Evolutionary conservation across 2,329 filamentous ascomycete species (phyloP).

Genomic region (Plectosphaerella sp.): DNA sequence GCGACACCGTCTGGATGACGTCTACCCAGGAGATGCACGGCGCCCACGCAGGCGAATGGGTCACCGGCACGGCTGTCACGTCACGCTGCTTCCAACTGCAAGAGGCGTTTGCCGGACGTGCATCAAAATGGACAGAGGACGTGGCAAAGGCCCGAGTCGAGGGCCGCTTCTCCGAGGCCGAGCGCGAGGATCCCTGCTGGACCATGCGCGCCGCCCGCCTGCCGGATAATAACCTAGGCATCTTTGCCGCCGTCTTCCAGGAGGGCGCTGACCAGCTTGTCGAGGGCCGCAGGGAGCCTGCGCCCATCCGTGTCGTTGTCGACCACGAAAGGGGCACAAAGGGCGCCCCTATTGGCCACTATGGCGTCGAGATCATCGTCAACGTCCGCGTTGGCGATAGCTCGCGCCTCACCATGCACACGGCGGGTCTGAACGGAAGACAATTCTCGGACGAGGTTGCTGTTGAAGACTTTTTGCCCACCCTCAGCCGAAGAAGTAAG

Average conservation of each 20-base stretch:
- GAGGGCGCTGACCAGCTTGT: conserved; percentile 59
- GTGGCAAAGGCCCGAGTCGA: conserved; percentile 83
- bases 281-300: conserved; percentile 62
- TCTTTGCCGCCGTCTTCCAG: conserved; percentile 68
- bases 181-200: conserved; percentile 79
- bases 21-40: conserved; percentile 58
- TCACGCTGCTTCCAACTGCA: conserved; percentile 68
- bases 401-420: conserved; percentile 44
- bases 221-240: conserved; percentile 53
- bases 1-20: conserved; percentile 63
- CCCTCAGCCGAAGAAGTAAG: conserved; percentile 70
- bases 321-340: conserved; percentile 65
- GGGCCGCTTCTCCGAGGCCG: conserved; percentile 75
- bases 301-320: conserved; percentile 67
- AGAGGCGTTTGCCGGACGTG: conserved; percentile 74
- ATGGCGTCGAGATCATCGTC: conserved; percentile 67
- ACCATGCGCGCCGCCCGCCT: conserved; percentile 67
- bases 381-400: conserved; percentile 54
- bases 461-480: conserved; percentile 67
- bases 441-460: conserved; percentile 71
- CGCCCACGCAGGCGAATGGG: conserved; percentile 41
- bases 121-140: conserved; percentile 75
- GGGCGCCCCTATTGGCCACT: conserved; percentile 61
- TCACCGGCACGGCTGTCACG: conserved; percentile 47
- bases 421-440: conserved; percentile 62